Percentiles rank a stretch among this genome's conserved stretches.
These are phyloP conservation scores for Sporothrix mexicana DNA, from an alignment of 2,329 filamentous ascomycete genomes.

Conservation along the genomic window DNA sequence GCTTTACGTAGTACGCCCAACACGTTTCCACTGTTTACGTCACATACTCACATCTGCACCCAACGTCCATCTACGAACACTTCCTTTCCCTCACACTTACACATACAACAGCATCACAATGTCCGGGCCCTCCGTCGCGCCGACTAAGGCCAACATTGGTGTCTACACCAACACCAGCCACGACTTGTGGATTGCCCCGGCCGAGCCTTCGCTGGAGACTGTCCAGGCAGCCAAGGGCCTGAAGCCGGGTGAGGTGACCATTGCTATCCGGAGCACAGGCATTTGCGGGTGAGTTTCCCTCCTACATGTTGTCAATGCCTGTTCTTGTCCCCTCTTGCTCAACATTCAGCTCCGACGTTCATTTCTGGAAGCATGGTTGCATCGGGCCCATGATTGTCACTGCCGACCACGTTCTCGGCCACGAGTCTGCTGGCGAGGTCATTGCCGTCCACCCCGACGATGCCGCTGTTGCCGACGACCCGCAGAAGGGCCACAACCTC, in stretches of 20 bases:
- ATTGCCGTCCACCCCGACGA: slow-evolving; percentile 70
- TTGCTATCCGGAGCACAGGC: slow-evolving; percentile 91
- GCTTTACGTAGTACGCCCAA: neutral
- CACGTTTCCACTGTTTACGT: neutral
- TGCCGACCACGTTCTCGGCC: slow-evolving; percentile 88
- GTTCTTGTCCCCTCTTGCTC: neutral
- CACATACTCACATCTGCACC: too few species aligned
- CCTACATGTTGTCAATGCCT: neutral
- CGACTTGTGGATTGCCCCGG: slow-evolving; percentile 85
- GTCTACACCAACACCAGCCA: slow-evolving; percentile 95
- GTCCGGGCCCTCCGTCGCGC: slow-evolving; percentile 45
- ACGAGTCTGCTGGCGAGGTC: slow-evolving; percentile 87
- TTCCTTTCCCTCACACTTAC: neutral
- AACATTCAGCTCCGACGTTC: slow-evolving; percentile 76
- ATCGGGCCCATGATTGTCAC: slow-evolving; percentile 96
- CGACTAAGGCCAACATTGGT: slow-evolving; percentile 85
- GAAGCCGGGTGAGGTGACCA: slow-evolving; percentile 81
- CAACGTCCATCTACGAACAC: neutral
- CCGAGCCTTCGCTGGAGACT: slow-evolving; percentile 75
- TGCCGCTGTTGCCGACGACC: slow-evolving; percentile 43
- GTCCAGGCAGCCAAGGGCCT: slow-evolving; percentile 70
- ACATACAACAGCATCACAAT: slow-evolving; percentile 1
- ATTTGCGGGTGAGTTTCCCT: slow-evolving; percentile 77
- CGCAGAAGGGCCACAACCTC: slow-evolving; percentile 71
- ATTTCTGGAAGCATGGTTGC: slow-evolving; percentile 95